phyloP scores from a whole-genome alignment of 2,329 filamentous ascomycete species.

The Cladophialophora bantiana region DNA sequence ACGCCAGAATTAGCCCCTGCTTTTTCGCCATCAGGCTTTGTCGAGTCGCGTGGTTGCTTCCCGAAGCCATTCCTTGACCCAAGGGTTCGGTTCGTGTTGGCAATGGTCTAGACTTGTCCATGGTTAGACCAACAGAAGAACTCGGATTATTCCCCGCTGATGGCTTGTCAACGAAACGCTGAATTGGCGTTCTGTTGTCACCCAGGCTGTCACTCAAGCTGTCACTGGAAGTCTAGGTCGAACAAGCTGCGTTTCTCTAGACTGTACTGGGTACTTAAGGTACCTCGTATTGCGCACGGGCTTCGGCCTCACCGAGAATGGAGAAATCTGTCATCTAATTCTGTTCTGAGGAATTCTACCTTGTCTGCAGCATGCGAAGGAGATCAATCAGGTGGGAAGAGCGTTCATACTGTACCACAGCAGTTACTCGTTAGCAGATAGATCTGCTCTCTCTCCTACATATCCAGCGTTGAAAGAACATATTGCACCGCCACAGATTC shows the following conservation, averaged over 20 bases:
- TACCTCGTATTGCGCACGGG: not conserved
- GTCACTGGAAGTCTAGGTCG: not conserved
- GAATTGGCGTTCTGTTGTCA: not conserved
- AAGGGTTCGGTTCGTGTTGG: conserved; percentile 1
- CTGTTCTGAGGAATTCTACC: not conserved
- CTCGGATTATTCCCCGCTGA: not conserved
- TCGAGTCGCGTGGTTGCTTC: conserved; percentile 1
- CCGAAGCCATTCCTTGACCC: conserved; percentile 11
- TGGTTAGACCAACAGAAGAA: not conserved
- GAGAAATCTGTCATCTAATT: not conserved
- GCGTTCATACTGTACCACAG: not conserved
- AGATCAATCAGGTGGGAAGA: not conserved
- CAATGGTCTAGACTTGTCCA: conserved; percentile 13
- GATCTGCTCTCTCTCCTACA: not conserved
- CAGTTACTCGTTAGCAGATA: too few species aligned
- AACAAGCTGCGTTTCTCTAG: not conserved
- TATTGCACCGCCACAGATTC: not conserved
- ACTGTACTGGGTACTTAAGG: not conserved
- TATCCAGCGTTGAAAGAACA: not conserved
- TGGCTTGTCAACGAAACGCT: not conserved
- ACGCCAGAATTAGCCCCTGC: conserved; percentile 1
- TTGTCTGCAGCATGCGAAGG: not conserved
- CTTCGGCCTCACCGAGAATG: not conserved
- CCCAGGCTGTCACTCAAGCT: not conserved
- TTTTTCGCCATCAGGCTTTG: not conserved